phyloP scores from a whole-genome alignment of 371 early-diverging fungal genomes.

The Apophysomyces trapeziformis region DNA sequence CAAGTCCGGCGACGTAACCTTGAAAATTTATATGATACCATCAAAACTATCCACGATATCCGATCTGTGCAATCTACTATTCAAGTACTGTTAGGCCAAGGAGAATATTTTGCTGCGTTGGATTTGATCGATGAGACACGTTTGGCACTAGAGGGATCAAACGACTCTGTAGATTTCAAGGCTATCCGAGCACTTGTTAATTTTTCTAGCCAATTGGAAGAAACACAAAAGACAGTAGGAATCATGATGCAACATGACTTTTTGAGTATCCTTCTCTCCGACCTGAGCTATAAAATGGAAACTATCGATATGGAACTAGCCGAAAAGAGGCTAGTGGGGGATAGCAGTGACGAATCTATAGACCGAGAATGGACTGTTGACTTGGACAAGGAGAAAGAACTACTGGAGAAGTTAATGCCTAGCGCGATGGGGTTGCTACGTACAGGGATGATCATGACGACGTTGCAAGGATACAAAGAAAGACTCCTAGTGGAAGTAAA shows the following conservation, averaged over 20 bases:
- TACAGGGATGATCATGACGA: constrained; percentile 65
- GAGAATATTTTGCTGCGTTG: constrained; percentile 86
- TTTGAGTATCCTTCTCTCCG: constrained; percentile 60
- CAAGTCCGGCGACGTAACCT: constrained; percentile 78
- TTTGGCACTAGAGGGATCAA: constrained; percentile 37
- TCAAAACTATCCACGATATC: constrained; percentile 74
- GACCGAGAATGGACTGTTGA: constrained; percentile 8
- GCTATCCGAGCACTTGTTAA: constrained; percentile 63
- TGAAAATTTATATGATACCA: constrained; percentile 62
- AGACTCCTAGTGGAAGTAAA: constrained; percentile 75
- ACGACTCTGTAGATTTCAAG: constrained; percentile 53
- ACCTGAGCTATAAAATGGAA: constrained; percentile 53
- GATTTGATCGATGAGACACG: constrained; percentile 84
- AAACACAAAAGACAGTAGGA: constrained; percentile 70
- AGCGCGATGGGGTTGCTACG: constrained; percentile 76
- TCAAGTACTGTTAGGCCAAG: constrained; percentile 75
- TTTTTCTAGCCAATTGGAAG: constrained; percentile 66
- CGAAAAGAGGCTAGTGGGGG: constrained; percentile 5
- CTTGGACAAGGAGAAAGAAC: constrained; percentile 47
- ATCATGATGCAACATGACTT: constrained; percentile 79
- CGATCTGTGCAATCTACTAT: constrained; percentile 80
- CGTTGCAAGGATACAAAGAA: constrained; percentile 78
- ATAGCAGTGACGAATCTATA: neutral
- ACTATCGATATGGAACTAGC: constrained; percentile 32
- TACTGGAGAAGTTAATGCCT: constrained; percentile 66